Evolutionary conservation across 805 yeast genomes (phyloP), one percentile per base, ranked within the genome.

Genomic region (Candida tammaniensis): DNA sequence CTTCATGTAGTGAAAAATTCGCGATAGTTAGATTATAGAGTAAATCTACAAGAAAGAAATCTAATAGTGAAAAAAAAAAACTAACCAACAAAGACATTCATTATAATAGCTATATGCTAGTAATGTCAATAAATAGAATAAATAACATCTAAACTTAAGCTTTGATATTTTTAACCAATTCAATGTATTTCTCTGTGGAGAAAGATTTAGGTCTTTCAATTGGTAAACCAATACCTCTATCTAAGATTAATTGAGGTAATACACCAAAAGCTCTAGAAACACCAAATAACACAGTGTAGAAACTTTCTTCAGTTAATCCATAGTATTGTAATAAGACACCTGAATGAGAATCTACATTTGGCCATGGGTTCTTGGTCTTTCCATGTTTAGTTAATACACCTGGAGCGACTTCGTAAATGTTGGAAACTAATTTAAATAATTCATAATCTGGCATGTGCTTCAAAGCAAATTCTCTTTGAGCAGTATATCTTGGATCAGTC

Each of bases 151-250:
- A 13, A 33, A 16, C 21, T 27, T 34, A 43, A 38, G 43, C 35
- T 35, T 49, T 49, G 44, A 62, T 59, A 55, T 50, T 59, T 50
- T 75, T 71, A 55, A 82, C 94, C 62, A 86, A 70, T 74, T 86
- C 87, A 59, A 78, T 80, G 74, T 83, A 86, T 71, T 87, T 87
- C 70, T 86, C 91, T 47, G 96, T 86, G 43, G 95, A 85, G 86
- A 87, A 86, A 44, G 95, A 68, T 72, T 80, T 82, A 55, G 93
- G 93, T 59, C 93, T 75, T 65, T 84, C 93, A 47, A 84, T 81
- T 36, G 93, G 87, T 59, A 82, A 57, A 34, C 91, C 91, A 36
- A 79, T 61, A 46, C 79, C 76, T 46, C 93, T 72, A 67, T 84
- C 93, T 76, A 85, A 77, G 48, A 84, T 78, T 58, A 84, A 70